phyloP scores from a whole-genome alignment of 306 rosid species.

The Sechiopsis laciniata region DNA sequence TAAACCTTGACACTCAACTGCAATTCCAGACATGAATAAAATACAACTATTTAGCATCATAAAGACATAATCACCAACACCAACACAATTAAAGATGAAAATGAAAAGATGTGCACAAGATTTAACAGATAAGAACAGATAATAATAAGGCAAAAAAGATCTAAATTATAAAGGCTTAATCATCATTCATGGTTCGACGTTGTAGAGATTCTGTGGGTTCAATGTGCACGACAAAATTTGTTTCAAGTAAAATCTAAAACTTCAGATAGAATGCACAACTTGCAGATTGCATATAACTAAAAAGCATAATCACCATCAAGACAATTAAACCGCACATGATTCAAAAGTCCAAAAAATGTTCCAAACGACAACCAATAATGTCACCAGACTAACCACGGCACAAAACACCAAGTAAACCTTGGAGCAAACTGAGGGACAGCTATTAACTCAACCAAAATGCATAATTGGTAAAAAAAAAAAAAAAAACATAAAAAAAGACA shows the following conservation, averaged over 20 bases:
- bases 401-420: slow-evolving; percentile 2
- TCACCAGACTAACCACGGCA: background rate
- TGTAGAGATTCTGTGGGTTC: background rate
- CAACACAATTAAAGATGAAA: background rate
- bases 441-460: slow-evolving; percentile 2
- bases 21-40: slow-evolving; percentile 21
- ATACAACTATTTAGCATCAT: slow-evolving; percentile 1
- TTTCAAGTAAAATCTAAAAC: slow-evolving; percentile 2
- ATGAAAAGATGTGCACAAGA: background rate
- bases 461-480: background rate
- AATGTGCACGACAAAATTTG: slow-evolving; percentile 4
- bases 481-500: background rate
- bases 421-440: background rate
- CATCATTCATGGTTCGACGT: background rate
- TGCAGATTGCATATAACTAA: background rate
- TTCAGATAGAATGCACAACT: background rate
- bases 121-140: background rate
- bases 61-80: background rate
- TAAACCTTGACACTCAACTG: slow-evolving; percentile 28
- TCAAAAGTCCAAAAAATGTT: background rate
- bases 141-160: background rate
- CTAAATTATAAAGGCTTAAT: slow-evolving; percentile 8
- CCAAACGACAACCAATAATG: background rate
- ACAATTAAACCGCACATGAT: background rate
- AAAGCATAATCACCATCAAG: slow-evolving; percentile 8